A percentile compares a stretch with the other conserved stretches of the same genome.
phyloP scores from a whole-genome alignment of 371 early-diverging fungal species.

The Actinomortierella wolfii region DNA sequence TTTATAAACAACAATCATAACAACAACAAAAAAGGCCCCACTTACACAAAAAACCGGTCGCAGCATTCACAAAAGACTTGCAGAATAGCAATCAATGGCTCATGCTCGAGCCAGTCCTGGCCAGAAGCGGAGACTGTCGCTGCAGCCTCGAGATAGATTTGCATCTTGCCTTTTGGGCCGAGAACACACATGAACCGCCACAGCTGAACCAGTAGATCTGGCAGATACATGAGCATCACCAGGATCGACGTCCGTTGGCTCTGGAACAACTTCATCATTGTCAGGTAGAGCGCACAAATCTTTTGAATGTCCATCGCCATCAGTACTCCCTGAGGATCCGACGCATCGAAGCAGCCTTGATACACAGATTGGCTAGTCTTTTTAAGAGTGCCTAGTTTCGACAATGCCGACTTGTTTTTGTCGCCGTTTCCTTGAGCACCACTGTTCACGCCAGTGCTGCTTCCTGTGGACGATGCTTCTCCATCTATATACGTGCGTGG shows the following conservation, averaged over 20 bases:
- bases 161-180: slow-evolving; percentile 62
- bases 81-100: slow-evolving; percentile 62
- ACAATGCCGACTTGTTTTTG: slow-evolving; percentile 6
- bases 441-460: not conserved
- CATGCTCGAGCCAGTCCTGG: slow-evolving; percentile 54
- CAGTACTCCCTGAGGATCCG: slow-evolving; percentile 38
- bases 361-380: too few species aligned
- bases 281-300: slow-evolving; percentile 58
- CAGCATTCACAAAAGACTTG: slow-evolving; percentile 67
- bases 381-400: slow-evolving; percentile 3
- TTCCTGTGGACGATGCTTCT: slow-evolving; percentile 4
- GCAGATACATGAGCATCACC: slow-evolving; percentile 62
- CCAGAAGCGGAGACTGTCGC: slow-evolving; percentile 20
- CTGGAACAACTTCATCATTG: slow-evolving; percentile 50
- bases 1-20: not conserved
- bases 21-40: too few species aligned
- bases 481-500: slow-evolving; percentile 9
- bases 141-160: slow-evolving; percentile 61
- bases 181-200: slow-evolving; percentile 66
- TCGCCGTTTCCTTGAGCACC: slow-evolving; percentile 2
- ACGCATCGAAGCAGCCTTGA: slow-evolving; percentile 1
- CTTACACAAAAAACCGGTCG: slow-evolving; percentile 61
- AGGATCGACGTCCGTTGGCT: slow-evolving; percentile 57
- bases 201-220: slow-evolving; percentile 59
- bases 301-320: slow-evolving; percentile 57